A percentile compares a stretch with the other conserved stretches of the same genome.
phyloP scores from a whole-genome alignment of 352 stramenopile genomes.

The Phytophthora sp. region DNA sequence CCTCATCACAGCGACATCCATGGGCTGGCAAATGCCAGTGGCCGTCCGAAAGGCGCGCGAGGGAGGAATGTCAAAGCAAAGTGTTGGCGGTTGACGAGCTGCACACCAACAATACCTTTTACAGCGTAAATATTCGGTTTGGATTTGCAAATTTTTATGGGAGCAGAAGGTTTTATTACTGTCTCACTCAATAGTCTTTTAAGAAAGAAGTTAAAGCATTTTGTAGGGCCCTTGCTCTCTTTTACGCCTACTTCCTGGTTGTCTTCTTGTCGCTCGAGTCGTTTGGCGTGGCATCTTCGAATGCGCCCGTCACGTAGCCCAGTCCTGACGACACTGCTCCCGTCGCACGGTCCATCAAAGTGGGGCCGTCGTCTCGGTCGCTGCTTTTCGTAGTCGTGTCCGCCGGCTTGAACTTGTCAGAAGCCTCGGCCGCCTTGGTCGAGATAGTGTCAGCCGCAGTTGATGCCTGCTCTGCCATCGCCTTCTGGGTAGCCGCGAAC shows the following conservation, averaged over 20 bases:
- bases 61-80: no score
- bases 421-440: slow-evolving; percentile 30
- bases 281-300: slow-evolving; percentile 6
- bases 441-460: neutral
- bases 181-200: no score
- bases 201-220: no score
- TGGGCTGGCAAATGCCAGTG: no score
- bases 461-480: slow-evolving; percentile 31
- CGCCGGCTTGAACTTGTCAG: slow-evolving; percentile 19
- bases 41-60: no score
- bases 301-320: slow-evolving; percentile 23
- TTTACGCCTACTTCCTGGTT: slow-evolving; percentile 13
- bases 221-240: no score
- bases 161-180: no score
- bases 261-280: slow-evolving; percentile 8
- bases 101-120: no score
- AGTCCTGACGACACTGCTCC: slow-evolving; percentile 20
- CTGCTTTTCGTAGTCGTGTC: slow-evolving; percentile 7
- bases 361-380: slow-evolving; percentile 16
- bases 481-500: slow-evolving; percentile 30
- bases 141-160: no score
- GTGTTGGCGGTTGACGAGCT: no score
- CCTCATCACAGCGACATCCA: no score
- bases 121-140: no score
- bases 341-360: slow-evolving; percentile 37